Conservation (phyloP, 2,329 filamentous ascomycete genomes). For the Canariomyces notabilis region DNA sequence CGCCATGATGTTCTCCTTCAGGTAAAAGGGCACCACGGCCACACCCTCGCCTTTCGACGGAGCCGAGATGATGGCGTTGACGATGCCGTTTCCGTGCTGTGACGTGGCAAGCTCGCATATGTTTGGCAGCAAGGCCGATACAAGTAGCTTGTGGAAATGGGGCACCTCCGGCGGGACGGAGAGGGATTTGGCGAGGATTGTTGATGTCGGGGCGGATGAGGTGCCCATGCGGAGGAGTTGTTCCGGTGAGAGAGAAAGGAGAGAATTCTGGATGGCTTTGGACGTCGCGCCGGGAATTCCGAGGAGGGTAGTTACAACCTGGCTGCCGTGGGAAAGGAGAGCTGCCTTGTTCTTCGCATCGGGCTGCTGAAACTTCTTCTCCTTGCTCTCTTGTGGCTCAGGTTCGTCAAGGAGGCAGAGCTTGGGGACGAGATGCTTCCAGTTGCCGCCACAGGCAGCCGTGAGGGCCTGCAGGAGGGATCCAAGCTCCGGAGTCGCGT, state of each 20-base stretch:
- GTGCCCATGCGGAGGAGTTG: constrained; percentile 61
- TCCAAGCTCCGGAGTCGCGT: constrained; percentile 48
- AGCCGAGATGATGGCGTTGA: constrained; percentile 45
- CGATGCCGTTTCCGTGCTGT: constrained; percentile 46
- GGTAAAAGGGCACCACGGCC: constrained; percentile 49
- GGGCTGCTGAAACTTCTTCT: constrained; percentile 17
- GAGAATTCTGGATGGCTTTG: constrained; percentile 67
- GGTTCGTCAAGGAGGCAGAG: constrained; percentile 44
- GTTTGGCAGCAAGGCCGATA: constrained; percentile 43
- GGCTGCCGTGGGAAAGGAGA: constrained; percentile 64
- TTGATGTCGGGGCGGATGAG: constrained; percentile 43
- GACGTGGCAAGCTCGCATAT: constrained; percentile 43
- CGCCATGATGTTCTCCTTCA: constrained; percentile 52
- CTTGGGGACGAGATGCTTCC: constrained; percentile 44
- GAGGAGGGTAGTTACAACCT: constrained; percentile 77
- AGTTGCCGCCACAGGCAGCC: constrained; percentile 43
- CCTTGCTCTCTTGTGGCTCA: constrained; percentile 24
- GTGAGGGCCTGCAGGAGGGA: constrained; percentile 44
- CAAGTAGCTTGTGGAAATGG: constrained; percentile 52
- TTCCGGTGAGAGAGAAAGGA: constrained; percentile 54
- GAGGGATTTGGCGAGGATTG: constrained; percentile 48
- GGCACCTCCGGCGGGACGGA: constrained; percentile 44
- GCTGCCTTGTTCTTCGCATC: constrained; percentile 53
- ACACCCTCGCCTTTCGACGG: constrained; percentile 43
- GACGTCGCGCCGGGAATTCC: constrained; percentile 63